Evolutionary conservation across 2,329 filamentous ascomycete genomes (phyloP), one percentile per base, ranked within the genome.

Genomic region (Colletotrichum tofieldiae): DNA sequence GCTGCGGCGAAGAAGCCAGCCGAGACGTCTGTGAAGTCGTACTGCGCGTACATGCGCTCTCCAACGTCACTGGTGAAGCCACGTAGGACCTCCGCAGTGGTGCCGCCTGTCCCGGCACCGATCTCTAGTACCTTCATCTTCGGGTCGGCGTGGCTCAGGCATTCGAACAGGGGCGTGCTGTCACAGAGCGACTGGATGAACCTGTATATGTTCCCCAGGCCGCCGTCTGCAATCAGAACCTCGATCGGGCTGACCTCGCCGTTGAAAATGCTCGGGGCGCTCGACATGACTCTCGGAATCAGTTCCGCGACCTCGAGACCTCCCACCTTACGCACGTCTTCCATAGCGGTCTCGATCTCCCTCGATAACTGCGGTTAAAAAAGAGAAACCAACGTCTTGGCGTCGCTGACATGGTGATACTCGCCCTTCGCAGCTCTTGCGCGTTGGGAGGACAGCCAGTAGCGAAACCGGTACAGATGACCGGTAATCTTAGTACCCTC

Each of bases 11-110:
- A 73, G 67, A 80, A 78, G 18, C 77, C 76, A 1, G 77, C 47
- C 14, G 76, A 77, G 61, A 80, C 68, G 47, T 80, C 79, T 1
- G 80, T 81, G 54, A 76, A 79, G 7, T 72, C 76, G 67, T 81
- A 82, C 3, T 67, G 32, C 12, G n/a, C 37, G n/a, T 64, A 64
- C 47, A 54, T 49, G 5, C 51, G 63, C n/a, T 66, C 43, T 1
- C 39, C 63, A 23, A 63, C 26, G 16, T 43, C 35, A 11, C 37
- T 41, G 35, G 47, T 55, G 20, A 64, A 64, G 18, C 47, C 61
- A 29, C 61, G 61, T 11, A 64, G 61, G 32, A 54, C 32, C 51
- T 55, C 51, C n/a, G 61, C 61, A 35, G 61, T 65, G n/a, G 61
- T 63, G 45, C 60, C 60, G 23, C 45, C 59, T 4, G 59, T 62